Evolutionary conservation across 192 early-diverging fungal genomes (phyloP), one percentile per base, ranked within the genome.

Genomic region (Phlyctochytrium planicorne): DNA sequence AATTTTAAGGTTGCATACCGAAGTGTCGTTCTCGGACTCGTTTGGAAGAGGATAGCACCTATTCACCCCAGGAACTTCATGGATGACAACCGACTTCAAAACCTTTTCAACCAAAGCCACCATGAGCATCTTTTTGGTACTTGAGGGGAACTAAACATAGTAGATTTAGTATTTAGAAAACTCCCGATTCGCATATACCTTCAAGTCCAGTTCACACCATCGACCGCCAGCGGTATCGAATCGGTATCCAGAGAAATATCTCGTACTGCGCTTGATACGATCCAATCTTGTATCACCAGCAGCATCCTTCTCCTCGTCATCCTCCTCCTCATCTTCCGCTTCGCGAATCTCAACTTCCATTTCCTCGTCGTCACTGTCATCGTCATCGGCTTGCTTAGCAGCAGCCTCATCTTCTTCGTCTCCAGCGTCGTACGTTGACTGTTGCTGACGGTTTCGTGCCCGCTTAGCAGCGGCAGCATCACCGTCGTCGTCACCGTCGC

Each of bases 61-160:
- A 17, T 75, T 72, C 72, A 99, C 94, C 47, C 91, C 90, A 29
- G 82, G 79, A 67, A 98, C 87, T 75, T 99, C 94, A 65, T 88
- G 91, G 1, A 99, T 76, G 30, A 98, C 82, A 0, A 91, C 87
- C 2, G 69, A 75, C 23, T 87, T 82, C 69, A 86, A 88, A 0
- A 91, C 91, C 20, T 86, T 74, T 69, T 97, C 91, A 14, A 88
- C 92, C 59, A 99, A 57, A 31, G 86, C 85, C 53, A 98, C 89
- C 93, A 99, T 93, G 50, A 99, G 82, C 71, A 99, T 76, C 80
- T 99, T 99, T 73, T 91, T 90, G 65, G 92, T 92, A 40, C 87
- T 82, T 2, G 94, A 90, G 23, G 91, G 82, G 83, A 97, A 97
- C 75, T 92, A 32, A 59, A n/a, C 29, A 14, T 17, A 67, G 52